Conservation (phyloP, 1,284 basidiomycete species). For the Moesziomyces antarcticus region DNA sequence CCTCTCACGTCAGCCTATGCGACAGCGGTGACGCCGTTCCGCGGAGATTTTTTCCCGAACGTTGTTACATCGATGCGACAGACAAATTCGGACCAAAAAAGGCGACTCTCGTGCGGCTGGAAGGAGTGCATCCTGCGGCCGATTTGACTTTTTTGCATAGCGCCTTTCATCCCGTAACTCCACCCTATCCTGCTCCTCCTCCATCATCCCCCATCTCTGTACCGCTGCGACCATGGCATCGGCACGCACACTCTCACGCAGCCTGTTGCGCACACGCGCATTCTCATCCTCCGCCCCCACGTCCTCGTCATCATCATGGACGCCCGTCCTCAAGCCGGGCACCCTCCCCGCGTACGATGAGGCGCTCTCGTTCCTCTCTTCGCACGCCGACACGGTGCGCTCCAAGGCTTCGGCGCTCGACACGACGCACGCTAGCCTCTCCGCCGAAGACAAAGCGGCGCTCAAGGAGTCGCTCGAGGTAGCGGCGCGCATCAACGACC, state of each 20-base stretch:
- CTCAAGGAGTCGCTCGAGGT: slow-evolving; percentile 72
- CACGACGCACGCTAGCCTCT: slow-evolving; percentile 5
- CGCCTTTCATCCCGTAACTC: not conserved
- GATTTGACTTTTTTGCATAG: not conserved
- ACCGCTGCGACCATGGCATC: not conserved
- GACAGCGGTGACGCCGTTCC: slow-evolving; percentile 1
- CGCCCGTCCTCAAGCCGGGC: slow-evolving; percentile 74
- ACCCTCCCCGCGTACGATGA: slow-evolving; percentile 84
- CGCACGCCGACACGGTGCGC: slow-evolving; percentile 69
- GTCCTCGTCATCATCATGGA: slow-evolving; percentile 40
- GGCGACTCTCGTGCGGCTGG: slow-evolving; percentile 32
- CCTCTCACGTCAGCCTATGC: not conserved
- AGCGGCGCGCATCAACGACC: slow-evolving; percentile 79
- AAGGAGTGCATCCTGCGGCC: slow-evolving; percentile 6
- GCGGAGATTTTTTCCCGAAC: slow-evolving; percentile 4
- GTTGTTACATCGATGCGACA: slow-evolving; percentile 1
- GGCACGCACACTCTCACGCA: slow-evolving; percentile 7
- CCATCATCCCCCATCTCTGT: not conserved
- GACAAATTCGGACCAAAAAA: too few relatives aligned
- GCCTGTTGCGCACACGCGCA: slow-evolving; percentile 1
- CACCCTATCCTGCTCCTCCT: not conserved
- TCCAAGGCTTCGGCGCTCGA: slow-evolving; percentile 70
- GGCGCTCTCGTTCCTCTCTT: slow-evolving; percentile 76
- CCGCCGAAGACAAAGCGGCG: slow-evolving; percentile 12
- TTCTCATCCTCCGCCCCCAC: slow-evolving; percentile 12